Evolutionary conservation across 1,139 yeast genomes (phyloP), one percentile per base, ranked within the genome.

Genomic region (Debaryomyces udenii): DNA sequence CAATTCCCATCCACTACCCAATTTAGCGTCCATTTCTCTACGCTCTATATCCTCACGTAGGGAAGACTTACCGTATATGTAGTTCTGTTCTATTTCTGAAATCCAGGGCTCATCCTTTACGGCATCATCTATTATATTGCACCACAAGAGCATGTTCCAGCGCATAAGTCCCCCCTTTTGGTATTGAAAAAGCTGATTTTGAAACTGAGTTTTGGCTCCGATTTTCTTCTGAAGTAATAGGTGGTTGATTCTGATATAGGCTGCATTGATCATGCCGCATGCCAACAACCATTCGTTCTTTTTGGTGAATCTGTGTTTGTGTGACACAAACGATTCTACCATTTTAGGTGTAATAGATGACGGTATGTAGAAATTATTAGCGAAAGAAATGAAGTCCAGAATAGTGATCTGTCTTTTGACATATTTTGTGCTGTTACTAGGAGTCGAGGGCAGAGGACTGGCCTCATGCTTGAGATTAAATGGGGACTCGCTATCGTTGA

Each of bases 271-370:
- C 47, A 84, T 57, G 0, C 90, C 91, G 56, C 87, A 81, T 1
- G 84, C 78, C 22, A 84, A 58, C 11, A 81, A 78, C 88, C 90
- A 84, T 33, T 83, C 84, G 42, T 76, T 80, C 37, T 76, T 76
- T 47, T 69, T 72, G 13, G 55, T 51, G 39, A 83, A 74, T 49
- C 79, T 78, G 37, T 74, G 72, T 31, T 75, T 70, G 48, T 80
- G 80, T 2, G 67, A 61, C 28, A 70, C 62, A 48, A 76, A 83
- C 0, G 82, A 74, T 28, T 71, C 73, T 9, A 83, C 49, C 44
- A 85, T 67, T 31, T 66, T 61, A 23, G 69, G 66, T 0, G 88
- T 78, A 4, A 77, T 64, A 1, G 70, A 67, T 10, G 73, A 66
- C 1, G 88, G 87, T 23, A 84, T 67, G 55, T 78, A 79, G 54